Evolutionary conservation across 495 filamentous ascomycete species (phyloP), one percentile per base, ranked within the genome.

Genomic region (Hypoxylon fuscum): DNA sequence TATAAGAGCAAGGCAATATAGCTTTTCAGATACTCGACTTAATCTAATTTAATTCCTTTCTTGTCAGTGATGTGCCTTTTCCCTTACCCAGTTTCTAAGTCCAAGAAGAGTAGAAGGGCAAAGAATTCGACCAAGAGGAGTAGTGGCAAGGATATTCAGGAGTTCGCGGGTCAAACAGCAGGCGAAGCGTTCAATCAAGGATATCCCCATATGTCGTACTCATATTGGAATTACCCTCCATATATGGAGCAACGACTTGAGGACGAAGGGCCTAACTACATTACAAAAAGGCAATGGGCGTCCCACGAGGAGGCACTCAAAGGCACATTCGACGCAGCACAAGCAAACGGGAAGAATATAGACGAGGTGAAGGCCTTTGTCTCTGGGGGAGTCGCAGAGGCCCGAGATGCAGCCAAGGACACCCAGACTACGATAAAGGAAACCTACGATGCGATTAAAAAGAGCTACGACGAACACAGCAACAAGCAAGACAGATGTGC

Each of bases 401-500:
- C 59, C 14, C 68, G 56, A 14, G 49, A 60, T 34, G 52, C 59
- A 23, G 53, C 51, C 32, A 42, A 59, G 9, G 38, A 61, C 20
- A 50, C 56, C 8, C 62, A 66, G 18, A 44, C 49, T 45, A 52
- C 66, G 4, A 57, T 69, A 18, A 61, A 58, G 25, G 40, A 60
- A 31, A 59, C 64, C 22, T 57, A 59, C 14, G 60, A 69, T 18
- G 14, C 57, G 43, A 65, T 72, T 17, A 46, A 47, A 8, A 55
- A 65, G 11, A 64, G 62, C 29, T 40, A 72, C 31, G 18, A 32
- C 18, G 66, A 67, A 18, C 34, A 64, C 21, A 35, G 27, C 20
- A 49, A 14, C 37, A 67, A 67, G 54, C 69, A 65, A 21, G 60
- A 59, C 25, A 47, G 31, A 29, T 72, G 69, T 29, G 60, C 54